Evolutionary conservation across 768 basidiomycete genomes (phyloP).

Genomic region (Tulasnella sp.): DNA sequence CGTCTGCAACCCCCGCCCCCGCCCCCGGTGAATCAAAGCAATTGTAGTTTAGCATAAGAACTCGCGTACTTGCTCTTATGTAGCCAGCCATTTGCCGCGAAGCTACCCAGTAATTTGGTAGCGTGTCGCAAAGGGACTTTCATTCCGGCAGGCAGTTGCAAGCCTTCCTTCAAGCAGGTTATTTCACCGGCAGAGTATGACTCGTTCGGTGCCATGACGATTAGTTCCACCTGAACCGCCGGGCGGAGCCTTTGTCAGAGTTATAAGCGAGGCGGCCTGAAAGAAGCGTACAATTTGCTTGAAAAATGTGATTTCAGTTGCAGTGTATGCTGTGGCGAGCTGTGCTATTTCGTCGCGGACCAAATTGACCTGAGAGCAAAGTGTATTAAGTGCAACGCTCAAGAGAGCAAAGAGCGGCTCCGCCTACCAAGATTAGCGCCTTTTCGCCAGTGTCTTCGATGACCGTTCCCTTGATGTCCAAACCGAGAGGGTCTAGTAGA

Average conservation of each 20-base stretch:
- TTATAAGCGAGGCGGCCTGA: neutral
- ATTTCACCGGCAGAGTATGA: conserved; percentile 68
- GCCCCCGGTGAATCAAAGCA: no score
- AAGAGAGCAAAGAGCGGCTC: neutral
- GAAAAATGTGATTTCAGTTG: conserved; percentile 74
- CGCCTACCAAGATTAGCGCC: conserved; percentile 56
- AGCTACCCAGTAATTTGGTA: conserved; percentile 59
- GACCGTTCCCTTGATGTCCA: conserved; percentile 52
- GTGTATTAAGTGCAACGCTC: neutral
- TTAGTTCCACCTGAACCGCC: conserved; percentile 62
- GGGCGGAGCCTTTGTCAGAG: neutral
- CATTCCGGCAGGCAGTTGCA: conserved; percentile 35
- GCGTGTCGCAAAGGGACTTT: conserved; percentile 68
- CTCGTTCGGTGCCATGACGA: conserved; percentile 67
- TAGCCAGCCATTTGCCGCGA: conserved; percentile 76
- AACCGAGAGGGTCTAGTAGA: conserved; percentile 53
- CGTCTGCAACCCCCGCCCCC: neutral
- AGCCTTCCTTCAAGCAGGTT: conserved; percentile 62
- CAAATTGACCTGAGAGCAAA: conserved; percentile 50
- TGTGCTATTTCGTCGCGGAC: conserved; percentile 76
- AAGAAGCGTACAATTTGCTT: conserved; percentile 54
- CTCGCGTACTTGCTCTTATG: conserved; percentile 42
- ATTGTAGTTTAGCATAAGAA: neutral
- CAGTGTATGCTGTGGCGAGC: conserved; percentile 69
- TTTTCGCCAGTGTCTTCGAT: conserved; percentile 56